Percentiles rank a stretch among this genome's conserved stretches.
phyloP scores from a whole-genome alignment of 1,284 basidiomycete genomes.

The Tilletiaria anomala region DNA sequence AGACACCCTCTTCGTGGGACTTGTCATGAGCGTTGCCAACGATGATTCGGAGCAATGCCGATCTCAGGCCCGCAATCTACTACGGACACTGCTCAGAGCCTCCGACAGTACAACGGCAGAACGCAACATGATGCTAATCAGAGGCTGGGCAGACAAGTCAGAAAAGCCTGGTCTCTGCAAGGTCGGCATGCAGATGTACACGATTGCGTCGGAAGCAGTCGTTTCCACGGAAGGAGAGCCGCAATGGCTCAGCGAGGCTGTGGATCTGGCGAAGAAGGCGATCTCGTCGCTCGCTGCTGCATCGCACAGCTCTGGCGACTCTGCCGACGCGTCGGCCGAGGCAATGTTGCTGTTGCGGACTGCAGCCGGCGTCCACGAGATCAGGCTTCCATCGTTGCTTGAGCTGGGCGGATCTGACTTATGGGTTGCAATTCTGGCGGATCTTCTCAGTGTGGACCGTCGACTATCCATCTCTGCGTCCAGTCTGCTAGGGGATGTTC shows the following conservation, averaged over 20 bases:
- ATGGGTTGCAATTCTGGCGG: background rate
- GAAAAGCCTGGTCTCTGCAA: conserved; percentile 52
- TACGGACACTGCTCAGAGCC: conserved; percentile 59
- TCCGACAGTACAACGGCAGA: conserved; percentile 46
- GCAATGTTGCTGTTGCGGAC: conserved; percentile 8
- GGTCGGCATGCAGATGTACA: conserved; percentile 54
- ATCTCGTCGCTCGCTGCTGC: conserved; percentile 3
- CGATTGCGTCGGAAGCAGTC: conserved; percentile 8
- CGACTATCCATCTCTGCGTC: too few species aligned
- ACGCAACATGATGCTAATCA: conserved; percentile 52
- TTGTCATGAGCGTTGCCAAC: conserved; percentile 85
- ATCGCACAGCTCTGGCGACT: background rate
- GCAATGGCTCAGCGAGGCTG: conserved; percentile 2
- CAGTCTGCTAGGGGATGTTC: too few species aligned
- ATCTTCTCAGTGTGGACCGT: too few species aligned
- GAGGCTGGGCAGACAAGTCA: conserved; percentile 58
- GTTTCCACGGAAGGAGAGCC: background rate
- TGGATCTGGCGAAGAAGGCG: conserved; percentile 1
- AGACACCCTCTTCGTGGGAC: conserved; percentile 77
- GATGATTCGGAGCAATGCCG: conserved; percentile 79
- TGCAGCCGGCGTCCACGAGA: conserved; percentile 39
- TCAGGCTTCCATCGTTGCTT: conserved; percentile 50
- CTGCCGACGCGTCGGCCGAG: conserved; percentile 4
- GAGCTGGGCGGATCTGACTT: conserved; percentile 42
- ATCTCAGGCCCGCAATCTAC: conserved; percentile 67